Evolutionary conservation across 176 grass and related monocot genomes (phyloP).

Genomic region (Chloris gayana): DNA sequence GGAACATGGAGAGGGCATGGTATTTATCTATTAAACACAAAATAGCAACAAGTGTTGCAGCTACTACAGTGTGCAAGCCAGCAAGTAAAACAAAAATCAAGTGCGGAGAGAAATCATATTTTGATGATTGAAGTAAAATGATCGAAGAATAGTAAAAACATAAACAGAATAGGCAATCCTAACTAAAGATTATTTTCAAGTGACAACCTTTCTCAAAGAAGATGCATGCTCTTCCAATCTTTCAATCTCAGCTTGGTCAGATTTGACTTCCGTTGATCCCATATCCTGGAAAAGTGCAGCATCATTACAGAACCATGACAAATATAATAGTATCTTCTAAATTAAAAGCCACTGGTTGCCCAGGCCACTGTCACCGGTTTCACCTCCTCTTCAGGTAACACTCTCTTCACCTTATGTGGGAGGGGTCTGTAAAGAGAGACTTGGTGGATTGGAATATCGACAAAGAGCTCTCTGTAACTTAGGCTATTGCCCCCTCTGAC

Average conservation of each 20-base stretch:
- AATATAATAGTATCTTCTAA: neutral
- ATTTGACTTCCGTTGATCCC: conserved; percentile 47
- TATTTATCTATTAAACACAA: neutral
- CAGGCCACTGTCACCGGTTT: no score
- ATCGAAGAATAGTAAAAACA: neutral
- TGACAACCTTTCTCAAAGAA: conserved; percentile 81
- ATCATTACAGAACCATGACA: neutral
- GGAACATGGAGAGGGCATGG: neutral
- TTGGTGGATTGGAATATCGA: neutral
- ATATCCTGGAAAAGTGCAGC: conserved; percentile 51
- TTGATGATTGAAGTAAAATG: neutral
- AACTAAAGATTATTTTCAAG: conserved; percentile 25
- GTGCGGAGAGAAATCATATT: neutral
- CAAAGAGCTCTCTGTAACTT: no score
- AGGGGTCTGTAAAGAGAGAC: neutral
- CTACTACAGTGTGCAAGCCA: neutral
- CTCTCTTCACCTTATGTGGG: neutral
- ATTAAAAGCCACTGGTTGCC: neutral
- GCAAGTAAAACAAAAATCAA: neutral
- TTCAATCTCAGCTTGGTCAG: conserved; percentile 65
- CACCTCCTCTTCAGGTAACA: no score
- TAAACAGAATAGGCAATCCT: neutral
- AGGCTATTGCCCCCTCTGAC: neutral
- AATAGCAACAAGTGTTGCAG: neutral
- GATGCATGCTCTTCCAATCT: conserved; percentile 80